phyloP scores from a whole-genome alignment of 2,329 filamentous ascomycete species.

The Stromatinia cepivora region DNA sequence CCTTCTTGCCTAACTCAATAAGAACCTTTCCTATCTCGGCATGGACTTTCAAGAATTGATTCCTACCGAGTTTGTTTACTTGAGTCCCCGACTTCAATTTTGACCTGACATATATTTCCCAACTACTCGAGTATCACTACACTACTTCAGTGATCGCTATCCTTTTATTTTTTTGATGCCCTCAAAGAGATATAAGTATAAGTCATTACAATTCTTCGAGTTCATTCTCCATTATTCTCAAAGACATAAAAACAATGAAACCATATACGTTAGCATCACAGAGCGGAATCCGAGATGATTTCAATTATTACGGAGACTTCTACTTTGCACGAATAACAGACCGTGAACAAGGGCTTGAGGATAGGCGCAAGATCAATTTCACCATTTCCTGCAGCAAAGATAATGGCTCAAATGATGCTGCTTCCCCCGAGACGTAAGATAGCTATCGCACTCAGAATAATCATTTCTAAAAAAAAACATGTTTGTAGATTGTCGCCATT shows the following conservation, averaged over 20 bases:
- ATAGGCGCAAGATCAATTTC: fast-evolving
- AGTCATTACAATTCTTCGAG: no score
- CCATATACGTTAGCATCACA: neutral
- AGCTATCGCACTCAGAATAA: neutral
- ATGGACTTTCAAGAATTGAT: neutral
- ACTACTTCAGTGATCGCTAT: neutral
- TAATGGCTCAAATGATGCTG: neutral
- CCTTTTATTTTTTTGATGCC: neutral
- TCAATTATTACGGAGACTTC: neutral
- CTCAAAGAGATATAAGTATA: no score
- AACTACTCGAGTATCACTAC: neutral
- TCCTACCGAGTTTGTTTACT: neutral
- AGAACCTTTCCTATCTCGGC: neutral
- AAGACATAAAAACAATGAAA: no score
- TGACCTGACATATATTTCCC: no score
- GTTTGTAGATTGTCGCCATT: neutral
- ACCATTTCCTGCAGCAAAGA: fast-evolving
- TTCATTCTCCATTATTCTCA: no score
- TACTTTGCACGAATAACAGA: fast-evolving
- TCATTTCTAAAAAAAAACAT: neutral
- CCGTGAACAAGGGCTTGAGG: fast-evolving
- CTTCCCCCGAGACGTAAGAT: neutral
- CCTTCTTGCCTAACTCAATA: neutral
- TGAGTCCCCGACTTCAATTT: neutral
- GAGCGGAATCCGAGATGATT: neutral